Base-by-base conservation (phyloP, 2,329 filamentous ascomycete genomes). In the Nemania sp. region DNA sequence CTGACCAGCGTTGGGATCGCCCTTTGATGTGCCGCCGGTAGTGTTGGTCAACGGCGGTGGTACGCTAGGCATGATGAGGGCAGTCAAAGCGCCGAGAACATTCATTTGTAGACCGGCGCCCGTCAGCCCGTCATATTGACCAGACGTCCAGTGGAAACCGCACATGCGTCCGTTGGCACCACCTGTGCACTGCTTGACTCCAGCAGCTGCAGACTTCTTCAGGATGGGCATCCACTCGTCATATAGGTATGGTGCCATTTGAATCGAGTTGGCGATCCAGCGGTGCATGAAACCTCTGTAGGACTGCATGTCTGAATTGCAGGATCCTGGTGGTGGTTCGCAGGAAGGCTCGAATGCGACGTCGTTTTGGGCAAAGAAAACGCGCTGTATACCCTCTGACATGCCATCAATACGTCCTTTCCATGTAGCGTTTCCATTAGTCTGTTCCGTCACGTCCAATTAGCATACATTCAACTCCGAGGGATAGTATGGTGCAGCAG, bases 231-330 rank as follows among this genome's bases (percentile, higher is more conserved):
- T 71, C 60, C 91, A 84, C 14, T 66, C 72, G 1, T 77, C 70
- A 34, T 71, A 70, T 1, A 81, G 84, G 40, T 77, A 78, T 0
- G 88, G 86, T 0, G 83, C 85, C n/a, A 90, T 52, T 60, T 86
- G 77, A 2, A 82, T 79, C 1, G 81, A 77, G 19, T 80, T 76
- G 3, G 81, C 77, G 61, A 90, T 74, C 83, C 86, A 89, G 34
- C 84, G 80, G 61, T 84, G 78, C 15, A 89, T 75, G 53, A 86
- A 85, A 33, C 86, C 86, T 71, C 90, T 90, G 80, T 88, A 91
- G 1, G 83, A 82, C 55, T 82, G 71, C 77, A 91, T 88, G 64
- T 93, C 90, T 42, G 81, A 77, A 53, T 86, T 86, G 75, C 90
- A 93, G 17, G 73, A 78, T 19, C 66, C 72, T 2, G 54, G 53